phyloP scores from a whole-genome alignment of 202 grass and related monocot genomes.

The Carex arenaria region DNA sequence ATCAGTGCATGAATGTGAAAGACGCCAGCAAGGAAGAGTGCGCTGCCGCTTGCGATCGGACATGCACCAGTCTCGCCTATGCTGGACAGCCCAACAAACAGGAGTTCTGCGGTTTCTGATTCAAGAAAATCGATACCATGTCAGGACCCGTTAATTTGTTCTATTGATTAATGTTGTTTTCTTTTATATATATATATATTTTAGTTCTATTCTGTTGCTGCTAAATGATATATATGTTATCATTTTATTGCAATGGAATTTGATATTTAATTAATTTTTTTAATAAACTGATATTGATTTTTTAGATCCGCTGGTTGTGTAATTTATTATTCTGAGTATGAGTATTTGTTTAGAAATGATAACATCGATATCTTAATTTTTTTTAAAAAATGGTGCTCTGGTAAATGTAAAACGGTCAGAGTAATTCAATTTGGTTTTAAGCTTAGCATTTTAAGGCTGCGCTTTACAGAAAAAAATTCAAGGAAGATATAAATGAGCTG shows the following conservation, averaged over 20 bases:
- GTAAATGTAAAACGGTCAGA: too few relatives aligned
- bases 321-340: not conserved
- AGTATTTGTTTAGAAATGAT: not conserved
- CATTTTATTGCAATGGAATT: not conserved
- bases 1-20: slow-evolving; percentile 19
- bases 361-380: not conserved
- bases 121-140: not conserved
- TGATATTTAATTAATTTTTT: not conserved
- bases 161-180: not conserved
- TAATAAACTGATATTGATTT: too few relatives aligned
- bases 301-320: not conserved
- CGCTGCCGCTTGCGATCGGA: slow-evolving; percentile 16
- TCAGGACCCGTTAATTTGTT: not conserved
- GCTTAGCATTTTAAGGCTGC: too few relatives aligned
- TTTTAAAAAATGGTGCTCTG: too few relatives aligned
- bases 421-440: too few relatives aligned
- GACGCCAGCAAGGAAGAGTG: slow-evolving; percentile 2
- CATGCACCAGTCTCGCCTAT: not conserved
- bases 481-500: too few relatives aligned
- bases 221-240: slow-evolving; percentile 2
- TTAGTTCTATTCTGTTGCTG: not conserved
- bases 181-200: not conserved
- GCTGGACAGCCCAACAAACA: not conserved
- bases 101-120: slow-evolving; percentile 20
- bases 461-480: too few relatives aligned